These are phyloP conservation scores for Sordariomycetes sp. DNA, from an alignment of 2,329 filamentous ascomycete species.

Conservation along the genomic window DNA sequence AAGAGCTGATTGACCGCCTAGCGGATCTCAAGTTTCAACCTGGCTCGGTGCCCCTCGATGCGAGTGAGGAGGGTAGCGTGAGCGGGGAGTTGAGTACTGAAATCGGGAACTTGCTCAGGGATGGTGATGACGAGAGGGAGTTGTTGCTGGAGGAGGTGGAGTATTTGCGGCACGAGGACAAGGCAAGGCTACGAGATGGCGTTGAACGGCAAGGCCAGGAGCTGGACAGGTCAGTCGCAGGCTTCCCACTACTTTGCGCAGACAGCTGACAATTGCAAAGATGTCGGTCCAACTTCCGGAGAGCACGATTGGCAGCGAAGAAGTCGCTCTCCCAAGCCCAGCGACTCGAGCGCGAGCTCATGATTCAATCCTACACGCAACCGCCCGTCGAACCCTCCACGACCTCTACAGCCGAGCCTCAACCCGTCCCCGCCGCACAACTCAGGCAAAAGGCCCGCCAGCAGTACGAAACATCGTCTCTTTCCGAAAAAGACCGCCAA, in stretches of 20 bases:
- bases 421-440: slow-evolving; percentile 8
- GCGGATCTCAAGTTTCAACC: slow-evolving; percentile 49
- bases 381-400: slow-evolving; percentile 23
- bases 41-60: slow-evolving; percentile 42
- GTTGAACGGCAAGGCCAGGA: slow-evolving; percentile 61
- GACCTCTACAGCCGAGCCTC: neutral
- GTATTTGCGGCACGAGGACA: slow-evolving; percentile 55
- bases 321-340: slow-evolving; percentile 65
- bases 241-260: neutral
- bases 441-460: slow-evolving; percentile 15
- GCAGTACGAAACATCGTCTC: slow-evolving; percentile 17
- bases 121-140: slow-evolving; percentile 77
- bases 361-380: slow-evolving; percentile 57
- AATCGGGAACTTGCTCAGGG: slow-evolving; percentile 69
- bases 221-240: slow-evolving; percentile 50
- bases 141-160: slow-evolving; percentile 69
- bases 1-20: slow-evolving; percentile 50
- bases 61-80: slow-evolving; percentile 39
- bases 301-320: slow-evolving; percentile 73
- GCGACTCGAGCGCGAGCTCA: slow-evolving; percentile 64
- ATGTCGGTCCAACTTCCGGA: slow-evolving; percentile 62
- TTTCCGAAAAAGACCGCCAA: slow-evolving; percentile 61
- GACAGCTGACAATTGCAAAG: slow-evolving; percentile 20
- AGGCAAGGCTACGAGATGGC: slow-evolving; percentile 55
- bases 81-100: slow-evolving; percentile 69